phyloP scores from a whole-genome alignment of 805 yeast genomes.

The Yamadazyma philogaea region DNA sequence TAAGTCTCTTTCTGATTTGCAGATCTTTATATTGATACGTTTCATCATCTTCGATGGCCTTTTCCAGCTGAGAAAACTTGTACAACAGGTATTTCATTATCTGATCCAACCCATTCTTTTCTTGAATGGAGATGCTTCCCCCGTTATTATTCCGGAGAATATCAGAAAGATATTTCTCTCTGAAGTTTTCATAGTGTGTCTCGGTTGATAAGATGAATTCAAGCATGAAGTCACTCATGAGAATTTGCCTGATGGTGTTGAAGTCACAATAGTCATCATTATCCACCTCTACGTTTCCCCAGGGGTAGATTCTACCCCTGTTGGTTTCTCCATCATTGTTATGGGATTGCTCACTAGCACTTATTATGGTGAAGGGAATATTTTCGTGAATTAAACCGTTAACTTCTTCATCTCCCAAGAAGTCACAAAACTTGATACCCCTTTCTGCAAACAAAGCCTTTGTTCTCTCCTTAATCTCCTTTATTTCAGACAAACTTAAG shows the following conservation, averaged over 20 bases:
- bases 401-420: slow-evolving; percentile 29
- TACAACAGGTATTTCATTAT: slow-evolving; percentile 38
- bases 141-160: neutral
- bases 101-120: slow-evolving; percentile 28
- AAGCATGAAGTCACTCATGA: slow-evolving; percentile 69
- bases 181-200: slow-evolving; percentile 65
- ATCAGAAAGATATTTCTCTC: slow-evolving; percentile 1
- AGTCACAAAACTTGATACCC: slow-evolving; percentile 31
- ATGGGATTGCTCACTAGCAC: slow-evolving; percentile 48
- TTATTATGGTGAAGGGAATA: slow-evolving; percentile 71
- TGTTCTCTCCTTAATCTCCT: slow-evolving; percentile 24
- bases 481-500: slow-evolving; percentile 25
- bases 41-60: slow-evolving; percentile 23
- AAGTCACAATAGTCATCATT: slow-evolving; percentile 79
- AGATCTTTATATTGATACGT: slow-evolving; percentile 44
- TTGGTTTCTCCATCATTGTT: slow-evolving; percentile 41
- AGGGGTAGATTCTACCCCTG: slow-evolving; percentile 72
- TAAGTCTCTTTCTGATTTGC: slow-evolving; percentile 41
- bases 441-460: slow-evolving; percentile 21
- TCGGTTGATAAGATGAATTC: slow-evolving; percentile 79
- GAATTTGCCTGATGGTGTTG: slow-evolving; percentile 53
- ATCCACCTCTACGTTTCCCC: slow-evolving; percentile 89
- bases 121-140: neutral
- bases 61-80: slow-evolving; percentile 16
- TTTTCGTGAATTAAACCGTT: slow-evolving; percentile 31